Evolutionary conservation across 2,329 filamentous ascomycete genomes (phyloP), one percentile per base, ranked within the genome.

Genomic region (Xylariales sp.): DNA sequence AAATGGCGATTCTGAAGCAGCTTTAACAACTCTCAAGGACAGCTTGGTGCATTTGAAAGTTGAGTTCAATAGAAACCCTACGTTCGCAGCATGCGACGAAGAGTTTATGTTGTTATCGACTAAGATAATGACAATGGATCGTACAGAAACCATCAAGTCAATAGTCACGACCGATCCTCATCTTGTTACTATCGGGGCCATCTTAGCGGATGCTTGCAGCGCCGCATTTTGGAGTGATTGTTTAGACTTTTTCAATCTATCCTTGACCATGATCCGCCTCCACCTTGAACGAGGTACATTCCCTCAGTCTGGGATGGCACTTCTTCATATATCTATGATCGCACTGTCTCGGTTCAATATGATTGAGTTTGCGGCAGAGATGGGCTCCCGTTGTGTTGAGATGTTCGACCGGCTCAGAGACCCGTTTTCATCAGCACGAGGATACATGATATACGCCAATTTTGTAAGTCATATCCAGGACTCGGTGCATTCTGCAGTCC

Each of bases 31-130:
- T 1, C 66, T 96, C 17, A 83, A 83, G 51, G 74, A 81, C 31
- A 89, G 86, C 44, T 65, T 96, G 13, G 66, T 63, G 19, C 82
- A 82, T 11, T 70, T 95, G 11, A 85, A 78, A 4, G 72, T 90
- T 13, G 61, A 74, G 2, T 66, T 93, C 11, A 76, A 82, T 23
- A 69, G 81, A 2, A 67, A 78, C 3, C 82, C 82, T 2, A 82
- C 76, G 0, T 89, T 81, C 56, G 81, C 90, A 48, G 78, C 84
- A 49, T 94, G 88, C 52, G 90, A 96, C 54, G 64, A 66, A 14
- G 78, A 83, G 38, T 95, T 93, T 50, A 72, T 81, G 47, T 69
- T 72, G 37, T 64, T 84, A 14, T 72, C 75, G n/a, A 58, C 70
- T 3, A 72, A 72, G 51, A 72, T 89, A 11, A 72, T 76, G 53